A percentile compares a stretch with the other conserved stretches of the same genome.
Conservation (phyloP, 345 rosid genomes). For the Psidium friedrichsthalianum region DNA sequence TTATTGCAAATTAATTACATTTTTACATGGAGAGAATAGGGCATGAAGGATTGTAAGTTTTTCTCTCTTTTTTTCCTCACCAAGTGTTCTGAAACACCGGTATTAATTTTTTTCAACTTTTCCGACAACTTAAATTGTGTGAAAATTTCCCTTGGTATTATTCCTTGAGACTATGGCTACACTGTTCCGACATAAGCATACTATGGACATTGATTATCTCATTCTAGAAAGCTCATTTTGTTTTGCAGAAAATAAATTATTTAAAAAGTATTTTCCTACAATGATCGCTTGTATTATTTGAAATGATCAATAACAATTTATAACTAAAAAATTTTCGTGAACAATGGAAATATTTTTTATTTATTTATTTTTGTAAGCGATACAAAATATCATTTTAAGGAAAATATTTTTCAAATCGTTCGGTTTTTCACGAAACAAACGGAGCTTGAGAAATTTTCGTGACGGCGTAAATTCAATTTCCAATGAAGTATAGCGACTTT, state of each 20-base stretch:
- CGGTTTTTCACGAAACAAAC: too few relatives aligned
- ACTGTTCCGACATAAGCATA: neutral
- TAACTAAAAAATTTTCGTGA: too few relatives aligned
- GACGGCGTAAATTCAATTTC: neutral
- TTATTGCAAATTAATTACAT: neutral
- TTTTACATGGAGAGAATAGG: neutral
- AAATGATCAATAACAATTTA: too few relatives aligned
- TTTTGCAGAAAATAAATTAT: too few relatives aligned
- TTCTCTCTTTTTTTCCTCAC: neutral
- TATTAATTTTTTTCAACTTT: neutral
- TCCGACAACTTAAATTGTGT: neutral
- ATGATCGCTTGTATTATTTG: too few relatives aligned
- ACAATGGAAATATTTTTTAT: too few relatives aligned
- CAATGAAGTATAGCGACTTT: neutral
- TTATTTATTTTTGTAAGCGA: too few relatives aligned
- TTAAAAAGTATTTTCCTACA: too few relatives aligned
- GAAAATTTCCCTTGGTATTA: neutral
- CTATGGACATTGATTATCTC: neutral
- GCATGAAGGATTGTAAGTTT: neutral
- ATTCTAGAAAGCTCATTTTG: too few relatives aligned
- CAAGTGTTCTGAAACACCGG: neutral
- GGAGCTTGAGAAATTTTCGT: too few relatives aligned
- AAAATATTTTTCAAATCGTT: too few relatives aligned
- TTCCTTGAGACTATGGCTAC: neutral
- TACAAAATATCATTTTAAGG: too few relatives aligned